These are phyloP conservation scores for Scheffersomyces ergatensis DNA, from an alignment of 805 yeast species.

Conservation along the genomic window DNA sequence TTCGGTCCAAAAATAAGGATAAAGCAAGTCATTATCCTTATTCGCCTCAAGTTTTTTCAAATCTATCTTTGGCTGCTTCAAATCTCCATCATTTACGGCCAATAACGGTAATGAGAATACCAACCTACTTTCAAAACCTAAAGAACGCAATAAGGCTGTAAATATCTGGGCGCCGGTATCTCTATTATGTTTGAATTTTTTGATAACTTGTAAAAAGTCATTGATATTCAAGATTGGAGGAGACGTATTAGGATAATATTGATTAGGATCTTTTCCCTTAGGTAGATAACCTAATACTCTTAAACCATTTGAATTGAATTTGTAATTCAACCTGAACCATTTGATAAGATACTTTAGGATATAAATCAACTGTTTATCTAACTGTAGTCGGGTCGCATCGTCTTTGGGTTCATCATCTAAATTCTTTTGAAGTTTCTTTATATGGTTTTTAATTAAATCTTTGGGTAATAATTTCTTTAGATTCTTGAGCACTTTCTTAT, in stretches of 20 bases:
- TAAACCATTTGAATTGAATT: constrained; percentile 26
- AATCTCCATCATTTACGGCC: constrained; percentile 7
- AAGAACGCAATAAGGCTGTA: constrained; percentile 22
- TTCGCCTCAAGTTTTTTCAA: constrained; percentile 14
- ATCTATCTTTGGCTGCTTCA: constrained; percentile 22
- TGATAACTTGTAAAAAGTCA: constrained; percentile 13
- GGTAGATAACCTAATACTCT: constrained; percentile 28
- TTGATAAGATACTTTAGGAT: constrained; percentile 29
- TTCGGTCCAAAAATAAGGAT: constrained; percentile 38
- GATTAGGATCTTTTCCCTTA: constrained; percentile 1
- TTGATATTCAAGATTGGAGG: constrained; percentile 6
- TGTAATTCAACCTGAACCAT: constrained; percentile 32
- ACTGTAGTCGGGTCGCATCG: too few relatives aligned
- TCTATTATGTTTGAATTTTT: constrained; percentile 26
- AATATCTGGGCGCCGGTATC: constrained; percentile 33
- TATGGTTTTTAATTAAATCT: constrained; percentile 10
- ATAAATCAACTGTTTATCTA: constrained; percentile 21
- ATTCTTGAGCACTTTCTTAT: constrained; percentile 14
- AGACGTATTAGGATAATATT: constrained; percentile 20
- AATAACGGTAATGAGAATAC: constrained; percentile 30
- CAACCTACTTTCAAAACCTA: constrained; percentile 28
- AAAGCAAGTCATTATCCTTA: constrained; percentile 29
- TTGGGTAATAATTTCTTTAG: constrained; percentile 25
- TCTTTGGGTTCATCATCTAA: constrained; percentile 4
- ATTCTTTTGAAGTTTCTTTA: constrained; percentile 12